Conservation (phyloP, 371 early-diverging fungal genomes). For the Mortierella sp. region DNA sequence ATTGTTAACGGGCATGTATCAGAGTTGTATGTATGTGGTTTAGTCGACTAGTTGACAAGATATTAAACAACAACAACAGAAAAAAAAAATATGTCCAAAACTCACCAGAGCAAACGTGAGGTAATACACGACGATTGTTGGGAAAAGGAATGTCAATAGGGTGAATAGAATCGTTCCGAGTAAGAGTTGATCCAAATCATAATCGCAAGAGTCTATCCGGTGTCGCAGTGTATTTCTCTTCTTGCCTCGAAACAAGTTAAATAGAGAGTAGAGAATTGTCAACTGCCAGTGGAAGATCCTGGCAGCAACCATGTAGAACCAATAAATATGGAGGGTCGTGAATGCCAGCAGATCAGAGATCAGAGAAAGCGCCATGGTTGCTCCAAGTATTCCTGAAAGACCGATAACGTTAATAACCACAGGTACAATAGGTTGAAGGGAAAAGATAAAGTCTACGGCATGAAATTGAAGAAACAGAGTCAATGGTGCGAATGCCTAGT, state of each 20-base stretch:
- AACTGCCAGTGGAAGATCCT: constrained; percentile 95
- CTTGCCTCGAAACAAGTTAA: constrained; percentile 94
- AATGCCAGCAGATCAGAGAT: constrained; percentile 87
- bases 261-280: constrained; percentile 83
- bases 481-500: background rate
- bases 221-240: constrained; percentile 91
- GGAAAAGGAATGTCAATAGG: constrained; percentile 91
- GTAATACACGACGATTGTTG: constrained; percentile 95
- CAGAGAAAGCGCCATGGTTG: constrained; percentile 86
- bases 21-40: too few species aligned
- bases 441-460: constrained; percentile 62
- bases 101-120: constrained; percentile 87
- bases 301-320: constrained; percentile 94
- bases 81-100: background rate
- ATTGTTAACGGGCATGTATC: background rate
- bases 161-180: constrained; percentile 96
- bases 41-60: too few species aligned
- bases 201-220: constrained; percentile 95
- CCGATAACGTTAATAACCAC: constrained; percentile 81
- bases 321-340: constrained; percentile 89
- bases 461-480: background rate
- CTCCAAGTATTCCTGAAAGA: constrained; percentile 84
- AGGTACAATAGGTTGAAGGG: constrained; percentile 72
- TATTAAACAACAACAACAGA: too few species aligned
- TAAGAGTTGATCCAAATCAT: constrained; percentile 93